Evolutionary conservation across 768 basidiomycete species (phyloP).

Genomic region (Ephemerocybe angulata): DNA sequence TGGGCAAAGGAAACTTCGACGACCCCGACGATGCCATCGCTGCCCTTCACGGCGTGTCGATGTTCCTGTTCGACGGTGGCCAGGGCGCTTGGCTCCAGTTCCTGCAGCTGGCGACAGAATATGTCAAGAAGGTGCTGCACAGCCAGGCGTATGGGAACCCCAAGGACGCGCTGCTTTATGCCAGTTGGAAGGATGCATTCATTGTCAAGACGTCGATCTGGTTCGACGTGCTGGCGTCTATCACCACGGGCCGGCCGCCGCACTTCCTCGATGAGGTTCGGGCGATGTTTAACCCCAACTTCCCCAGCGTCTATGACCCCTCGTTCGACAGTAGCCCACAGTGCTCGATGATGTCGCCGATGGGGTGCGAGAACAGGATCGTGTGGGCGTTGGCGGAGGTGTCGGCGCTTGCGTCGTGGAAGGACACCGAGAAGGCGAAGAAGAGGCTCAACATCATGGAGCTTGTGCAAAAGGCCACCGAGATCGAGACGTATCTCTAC

Average conservation of each 20-base stretch:
- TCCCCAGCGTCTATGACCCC: constrained; percentile 36
- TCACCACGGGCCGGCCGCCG: constrained; percentile 61
- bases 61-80: constrained; percentile 76
- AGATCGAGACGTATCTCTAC: constrained; percentile 43
- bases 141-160: constrained; percentile 29
- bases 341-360: constrained; percentile 74
- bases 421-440: constrained; percentile 34
- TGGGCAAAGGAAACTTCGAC: constrained; percentile 8
- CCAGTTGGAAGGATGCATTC: constrained; percentile 53
- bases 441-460: constrained; percentile 57
- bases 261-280: constrained; percentile 55
- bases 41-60: constrained; percentile 70
- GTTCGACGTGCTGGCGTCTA: constrained; percentile 81
- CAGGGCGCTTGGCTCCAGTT: constrained; percentile 65
- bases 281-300: constrained; percentile 48
- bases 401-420: constrained; percentile 64
- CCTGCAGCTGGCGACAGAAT: constrained; percentile 57
- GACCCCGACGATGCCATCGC: constrained; percentile 75
- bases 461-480: constrained; percentile 50
- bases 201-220: constrained; percentile 82
- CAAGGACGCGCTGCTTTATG: constrained; percentile 43
- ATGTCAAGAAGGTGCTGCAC: constrained; percentile 48
- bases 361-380: constrained; percentile 81
- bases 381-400: constrained; percentile 79
- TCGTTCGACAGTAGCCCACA: constrained; percentile 21